Evolutionary conservation across 371 early-diverging fungal genomes (phyloP), one percentile per base, ranked within the genome.

Genomic region (Rhizopus delemar): DNA sequence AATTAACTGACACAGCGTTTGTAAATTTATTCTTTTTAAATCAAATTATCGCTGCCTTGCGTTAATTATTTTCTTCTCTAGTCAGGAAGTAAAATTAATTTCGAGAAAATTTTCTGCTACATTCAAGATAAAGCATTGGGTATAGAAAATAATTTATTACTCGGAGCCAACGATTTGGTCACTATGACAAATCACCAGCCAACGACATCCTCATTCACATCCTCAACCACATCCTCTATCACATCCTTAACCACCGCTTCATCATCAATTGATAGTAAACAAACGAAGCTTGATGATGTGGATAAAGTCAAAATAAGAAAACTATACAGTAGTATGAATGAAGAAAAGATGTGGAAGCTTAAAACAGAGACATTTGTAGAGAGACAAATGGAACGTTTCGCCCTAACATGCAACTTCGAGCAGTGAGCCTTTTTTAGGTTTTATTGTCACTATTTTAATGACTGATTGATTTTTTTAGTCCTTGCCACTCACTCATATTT

Each of bases 91-190:
- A 56, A 56, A 56, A 15, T 56, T 56, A 56, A 56, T 46, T 56
- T 11, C 34, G 56, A 56, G 48, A 56, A 46, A 31, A 56, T 46
- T 56, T 56, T 56, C 56, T 56, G 56, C 34, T 34, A 33, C 34
- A 56, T 56, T 56, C 56, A 56, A 56, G 56, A 56, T 34, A 56
- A 56, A 56, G 34, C 29, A 36, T 56, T 56, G 11, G 56, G 48
- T 33, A 56, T 56, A 13, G 43, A 43, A 43, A 43, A 43, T 43
- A n/a, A 43, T 43, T 43, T n/a, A 43, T 43, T 43, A 43, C 4
- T n/a, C 43, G 43, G 43, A 43, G 43, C 43, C 43, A 13, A 43
- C 43, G 43, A 43, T 43, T 43, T 43, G n/a, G n/a, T 50, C 34
- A 33, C 51, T 50, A 36, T 36, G 34, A 50, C 31, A 50, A 33